Base-by-base conservation (phyloP, 2,329 filamentous ascomycete species). In the Calonectria multiphialidica region DNA sequence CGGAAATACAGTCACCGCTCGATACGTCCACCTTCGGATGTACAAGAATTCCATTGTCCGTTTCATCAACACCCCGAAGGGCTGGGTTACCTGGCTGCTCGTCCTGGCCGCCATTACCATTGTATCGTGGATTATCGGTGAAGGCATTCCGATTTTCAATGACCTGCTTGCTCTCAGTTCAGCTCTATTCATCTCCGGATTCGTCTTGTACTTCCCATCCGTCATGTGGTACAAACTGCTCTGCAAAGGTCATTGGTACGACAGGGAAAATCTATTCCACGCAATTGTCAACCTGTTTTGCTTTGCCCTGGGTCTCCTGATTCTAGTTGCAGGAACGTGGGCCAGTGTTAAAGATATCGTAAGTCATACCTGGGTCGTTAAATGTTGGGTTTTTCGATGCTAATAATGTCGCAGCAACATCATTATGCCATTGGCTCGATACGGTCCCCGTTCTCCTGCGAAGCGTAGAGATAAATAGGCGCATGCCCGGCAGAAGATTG, bases 121-220 rank as follows among this genome's bases (percentile, higher is more conserved):
- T 2, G 40, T 70, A 12, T 40, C 71, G 5, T 74, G 73, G 73
- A 62, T 92, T 15, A 63, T 92, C 21, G 90, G 90, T 88, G 90
- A 93, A 77, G 90, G 91, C 1, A 92, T 95, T 61, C 93, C 93
- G 2, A 91, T 92, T 79, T 95, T 95, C 84, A 90, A 89, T 72
- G 87, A 92, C 59, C 84, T 95, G 50, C 84, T 95, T n/a, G 83
- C 85, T 67, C 85, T 88, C 77, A 84, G 79, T 72, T 87, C 86
- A 6, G 82, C 85, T 10, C 83, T 88, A 15, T 87, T 88, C 76
- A 81, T 87, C 73, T 87, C 86, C 15, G 77, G 77, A 21, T 79
- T 79, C 55, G 81, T 83, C 3, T 83, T 85, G 68, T 82, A 83
- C 61, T 75, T 83, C 30, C 78, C 84, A 9, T 82, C 83, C n/a